Evolutionary conservation across 2,329 filamentous ascomycete species (phyloP), one percentile per base, ranked within the genome.

Genomic region (Chaetothyriales sp.): DNA sequence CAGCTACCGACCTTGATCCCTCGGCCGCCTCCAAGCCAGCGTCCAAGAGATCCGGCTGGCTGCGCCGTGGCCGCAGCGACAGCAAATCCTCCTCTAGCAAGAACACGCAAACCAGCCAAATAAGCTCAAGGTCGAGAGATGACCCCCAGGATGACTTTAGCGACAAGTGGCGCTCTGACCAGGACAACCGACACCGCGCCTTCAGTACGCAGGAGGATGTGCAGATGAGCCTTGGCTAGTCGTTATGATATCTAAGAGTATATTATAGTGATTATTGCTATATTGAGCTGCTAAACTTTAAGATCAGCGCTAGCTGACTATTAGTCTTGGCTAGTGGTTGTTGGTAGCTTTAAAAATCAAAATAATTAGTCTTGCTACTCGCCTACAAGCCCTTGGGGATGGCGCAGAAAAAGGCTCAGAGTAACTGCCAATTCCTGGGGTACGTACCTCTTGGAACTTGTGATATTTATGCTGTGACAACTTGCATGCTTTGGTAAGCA

Each of bases 71-170:
- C n/a, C 48, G 57, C 4, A 57, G 55, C 44, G 56, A 55, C 33
- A 56, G 53, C 47, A 59, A 56, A 44, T 58, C 56, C 45, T 55
- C 52, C 49, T 56, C 51, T 44, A 52, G 54, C 37, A 59, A 56
- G 49, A 59, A 59, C 43, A 59, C 57, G 8, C 53, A 18, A 8
- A 22, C 29, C 20, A 47, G 51, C 25, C 51, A 54, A 20, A 45
- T 51, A 45, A 59, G 57, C 47, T 48, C 51, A 19, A 52, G 51
- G 44, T 54, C 51, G 37, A 53, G 56, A 46, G 58, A 59, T 44
- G 57, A 51, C 8, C 57, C 55, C 7, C 52, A 61, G 9, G 57
- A 61, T 40, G 58, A 61, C 51, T 47, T 58, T 25, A 46, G 51
- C 15, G 58, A 59, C 25, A 48, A 51, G 43, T 61, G 57, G 57